Evolutionary conservation across 2,329 filamentous ascomycete genomes (phyloP), one percentile per base, ranked within the genome.

Genomic region (Mycosphaerella sp.): DNA sequence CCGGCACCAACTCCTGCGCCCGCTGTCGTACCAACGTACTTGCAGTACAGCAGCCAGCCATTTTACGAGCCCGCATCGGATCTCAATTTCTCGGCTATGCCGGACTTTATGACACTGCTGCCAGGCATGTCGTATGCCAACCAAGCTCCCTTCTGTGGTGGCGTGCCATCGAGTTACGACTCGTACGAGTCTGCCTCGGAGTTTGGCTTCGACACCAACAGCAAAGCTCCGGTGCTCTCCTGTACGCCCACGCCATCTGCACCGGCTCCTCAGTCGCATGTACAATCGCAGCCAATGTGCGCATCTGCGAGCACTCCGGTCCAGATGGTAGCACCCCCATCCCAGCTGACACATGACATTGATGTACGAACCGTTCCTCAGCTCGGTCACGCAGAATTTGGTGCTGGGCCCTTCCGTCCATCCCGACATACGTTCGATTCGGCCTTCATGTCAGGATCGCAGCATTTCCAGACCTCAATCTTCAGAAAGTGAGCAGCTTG

Each of bases 401-500:
- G 67, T 65, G 58, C 69, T 23, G 71, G 70, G 11, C 73, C 72
- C 8, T 77, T 78, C 61, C 66, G 76, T 51, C 72, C 73, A 1
- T 77, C 75, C 4, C 66, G 68, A 51, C 77, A 73, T 59, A 72
- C 77, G 59, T 61, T 74, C 23, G 71, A 77, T 54, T 67, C 70
- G 5, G 71, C 71, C 32, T 73, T 74, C 58, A 66, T 68, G 26
- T 66, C 70, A 23, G 68, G 67, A 36, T 66, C 67, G 23, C 70
- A 72, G 45, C 72, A 73, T 17, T 76, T 75, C 54, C 73, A 76
- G 59, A 78, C 76, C 17, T 70, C 74, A 2, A 76, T 76, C 56
- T 78, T 78, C 64, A 72, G 73, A 57, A 76, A 67, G 65, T 67
- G 56, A 56, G 65, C 62, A 5, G 26, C 26, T 29, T 14, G 23